Conservation (phyloP, 805 yeast genomes). For the Spathaspora passalidarum region DNA sequence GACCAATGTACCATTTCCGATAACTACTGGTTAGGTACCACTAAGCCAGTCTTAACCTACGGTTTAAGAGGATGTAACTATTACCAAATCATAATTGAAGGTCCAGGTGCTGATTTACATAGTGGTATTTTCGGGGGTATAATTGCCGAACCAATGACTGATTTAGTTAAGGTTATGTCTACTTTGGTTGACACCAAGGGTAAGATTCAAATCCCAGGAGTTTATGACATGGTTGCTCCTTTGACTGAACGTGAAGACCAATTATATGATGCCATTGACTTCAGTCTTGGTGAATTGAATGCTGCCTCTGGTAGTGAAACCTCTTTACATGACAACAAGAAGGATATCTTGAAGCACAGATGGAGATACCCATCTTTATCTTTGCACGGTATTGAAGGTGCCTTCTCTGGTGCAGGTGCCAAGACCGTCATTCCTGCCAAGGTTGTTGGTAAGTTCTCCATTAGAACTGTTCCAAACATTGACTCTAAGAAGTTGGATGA, state of each 20-base stretch:
- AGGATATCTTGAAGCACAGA: conserved; percentile 91
- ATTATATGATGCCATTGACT: conserved; percentile 83
- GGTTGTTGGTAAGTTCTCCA: conserved; percentile 91
- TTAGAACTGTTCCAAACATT: conserved; percentile 96
- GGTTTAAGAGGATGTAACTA: conserved; percentile 97
- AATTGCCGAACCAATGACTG: conserved; percentile 96
- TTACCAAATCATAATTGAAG: conserved; percentile 76
- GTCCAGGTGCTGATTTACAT: conserved; percentile 97
- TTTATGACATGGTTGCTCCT: conserved; percentile 93
- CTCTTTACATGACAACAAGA: conserved; percentile 69
- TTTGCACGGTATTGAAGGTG: conserved; percentile 96
- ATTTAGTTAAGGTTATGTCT: conserved; percentile 73
- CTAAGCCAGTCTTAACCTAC: conserved; percentile 93
- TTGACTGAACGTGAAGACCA: conserved; percentile 75
- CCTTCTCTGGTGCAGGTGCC: conserved; percentile 92
- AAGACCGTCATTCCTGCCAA: conserved; percentile 97
- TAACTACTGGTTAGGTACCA: conserved; percentile 98
- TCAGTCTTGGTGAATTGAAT: conserved; percentile 78
- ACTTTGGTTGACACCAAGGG: conserved; percentile 80
- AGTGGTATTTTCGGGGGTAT: conserved; percentile 97
- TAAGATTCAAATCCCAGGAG: conserved; percentile 81
- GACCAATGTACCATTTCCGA: conserved; percentile 96
- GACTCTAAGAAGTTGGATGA: conserved; percentile 75
- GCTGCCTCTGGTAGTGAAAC: conserved; percentile 88
- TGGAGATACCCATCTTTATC: conserved; percentile 98